These are phyloP conservation scores for Amanita polypyramis DNA, from an alignment of 768 basidiomycete genomes.

Conservation along the genomic window DNA sequence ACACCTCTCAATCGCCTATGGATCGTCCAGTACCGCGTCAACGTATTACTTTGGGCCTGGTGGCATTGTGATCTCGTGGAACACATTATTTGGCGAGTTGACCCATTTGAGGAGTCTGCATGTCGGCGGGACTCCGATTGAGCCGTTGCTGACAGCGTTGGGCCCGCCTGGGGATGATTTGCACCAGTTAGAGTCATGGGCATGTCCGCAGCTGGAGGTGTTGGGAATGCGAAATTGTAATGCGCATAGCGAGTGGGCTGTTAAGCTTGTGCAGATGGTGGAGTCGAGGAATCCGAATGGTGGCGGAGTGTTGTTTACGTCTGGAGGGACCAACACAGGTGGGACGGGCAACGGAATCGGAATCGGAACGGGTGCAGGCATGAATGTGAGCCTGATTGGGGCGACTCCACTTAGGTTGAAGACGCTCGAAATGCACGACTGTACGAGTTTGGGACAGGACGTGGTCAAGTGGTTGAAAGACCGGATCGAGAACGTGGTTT, in stretches of 20 bases:
- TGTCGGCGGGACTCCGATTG: conserved; percentile 56
- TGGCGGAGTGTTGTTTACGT: conserved; percentile 16
- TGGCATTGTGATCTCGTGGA: conserved; percentile 55
- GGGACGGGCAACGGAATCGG: neutral
- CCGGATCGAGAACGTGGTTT: conserved; percentile 51
- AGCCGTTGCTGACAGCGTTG: conserved; percentile 49
- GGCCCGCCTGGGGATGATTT: conserved; percentile 51
- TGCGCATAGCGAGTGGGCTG: conserved; percentile 52
- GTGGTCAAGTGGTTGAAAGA: conserved; percentile 58
- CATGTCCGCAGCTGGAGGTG: conserved; percentile 50
- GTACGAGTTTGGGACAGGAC: conserved; percentile 54
- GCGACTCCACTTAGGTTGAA: conserved; percentile 44
- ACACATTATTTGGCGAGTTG: conserved; percentile 47
- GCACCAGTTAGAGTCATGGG: conserved; percentile 34
- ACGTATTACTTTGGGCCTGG: conserved; percentile 50
- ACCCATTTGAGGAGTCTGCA: conserved; percentile 46
- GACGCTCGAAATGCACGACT: conserved; percentile 57
- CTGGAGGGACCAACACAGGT: neutral
- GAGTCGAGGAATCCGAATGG: conserved; percentile 59
- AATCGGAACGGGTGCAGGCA: neutral
- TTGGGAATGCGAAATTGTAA: conserved; percentile 58
- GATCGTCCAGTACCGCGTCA: conserved; percentile 11
- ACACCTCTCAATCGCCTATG: conserved; percentile 55
- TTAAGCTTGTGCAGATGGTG: conserved; percentile 61
- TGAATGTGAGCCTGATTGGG: conserved; percentile 21